These are phyloP conservation scores for Hirschioporus abietinus DNA, from an alignment of 768 basidiomycete genomes.

Conservation along the genomic window DNA sequence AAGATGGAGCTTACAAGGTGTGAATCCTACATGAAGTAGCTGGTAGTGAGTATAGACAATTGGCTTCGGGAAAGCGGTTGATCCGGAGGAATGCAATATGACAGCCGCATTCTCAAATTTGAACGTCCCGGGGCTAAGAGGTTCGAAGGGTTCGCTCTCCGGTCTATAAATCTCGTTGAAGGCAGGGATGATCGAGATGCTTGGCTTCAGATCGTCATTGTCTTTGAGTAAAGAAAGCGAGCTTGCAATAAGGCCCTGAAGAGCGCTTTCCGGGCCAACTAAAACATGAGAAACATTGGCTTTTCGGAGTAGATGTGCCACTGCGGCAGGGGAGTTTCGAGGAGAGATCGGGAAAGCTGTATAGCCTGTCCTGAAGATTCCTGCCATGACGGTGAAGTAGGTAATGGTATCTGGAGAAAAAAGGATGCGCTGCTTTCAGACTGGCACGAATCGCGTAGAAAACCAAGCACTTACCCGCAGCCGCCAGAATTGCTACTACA, in stretches of 20 bases:
- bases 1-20: slow-evolving; percentile 3
- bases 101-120: too few relatives aligned
- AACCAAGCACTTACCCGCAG: neutral
- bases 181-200: too few relatives aligned
- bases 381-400: slow-evolving; percentile 18
- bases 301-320: slow-evolving; percentile 28
- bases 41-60: slow-evolving; percentile 15
- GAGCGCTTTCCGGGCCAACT: slow-evolving; percentile 15
- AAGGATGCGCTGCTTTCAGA: too few relatives aligned
- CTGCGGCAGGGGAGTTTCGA: slow-evolving; percentile 28
- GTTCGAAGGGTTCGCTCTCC: too few relatives aligned
- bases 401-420: slow-evolving; percentile 27
- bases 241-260: slow-evolving; percentile 14
- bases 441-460: too few relatives aligned
- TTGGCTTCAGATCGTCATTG: too few relatives aligned
- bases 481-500: neutral
- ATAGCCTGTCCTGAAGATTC: slow-evolving; percentile 16
- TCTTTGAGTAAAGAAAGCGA: too few relatives aligned
- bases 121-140: too few relatives aligned
- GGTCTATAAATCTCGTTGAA: too few relatives aligned
- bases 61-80: slow-evolving; percentile 26
- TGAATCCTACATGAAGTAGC: neutral
- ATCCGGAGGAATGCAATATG: slow-evolving; percentile 13
- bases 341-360: slow-evolving; percentile 19
- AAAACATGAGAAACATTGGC: slow-evolving; percentile 19